Conservation (phyloP, 805 yeast genomes). For the Ogataea haglerorum region DNA sequence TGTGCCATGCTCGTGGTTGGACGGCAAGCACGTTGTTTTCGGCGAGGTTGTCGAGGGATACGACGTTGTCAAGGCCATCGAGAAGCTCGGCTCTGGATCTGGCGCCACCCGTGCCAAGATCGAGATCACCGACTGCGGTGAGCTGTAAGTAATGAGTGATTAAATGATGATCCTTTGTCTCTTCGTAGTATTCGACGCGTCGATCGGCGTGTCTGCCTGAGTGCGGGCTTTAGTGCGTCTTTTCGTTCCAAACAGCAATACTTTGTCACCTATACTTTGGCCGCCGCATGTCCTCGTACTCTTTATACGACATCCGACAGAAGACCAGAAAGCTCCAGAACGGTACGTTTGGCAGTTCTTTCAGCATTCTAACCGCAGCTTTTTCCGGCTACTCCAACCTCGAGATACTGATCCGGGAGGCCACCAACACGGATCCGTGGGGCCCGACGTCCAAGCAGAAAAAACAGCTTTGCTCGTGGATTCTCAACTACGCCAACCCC, state of each 20-base stretch:
- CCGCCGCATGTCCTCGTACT: slow-evolving; percentile 9
- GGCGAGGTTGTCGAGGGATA: slow-evolving; percentile 72
- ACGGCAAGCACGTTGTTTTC: slow-evolving; percentile 74
- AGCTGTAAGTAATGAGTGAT: slow-evolving; percentile 35
- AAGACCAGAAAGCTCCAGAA: slow-evolving; percentile 35
- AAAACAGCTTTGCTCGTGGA: slow-evolving; percentile 28
- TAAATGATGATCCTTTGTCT: not conserved
- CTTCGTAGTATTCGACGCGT: not conserved
- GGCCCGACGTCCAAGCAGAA: slow-evolving; percentile 47
- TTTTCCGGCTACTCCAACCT: slow-evolving; percentile 30
- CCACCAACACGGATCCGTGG: slow-evolving; percentile 52
- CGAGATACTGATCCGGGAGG: slow-evolving; percentile 37
- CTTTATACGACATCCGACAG: slow-evolving; percentile 29
- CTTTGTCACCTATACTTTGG: not conserved
- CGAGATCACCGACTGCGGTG: slow-evolving; percentile 57
- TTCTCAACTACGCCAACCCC: slow-evolving; percentile 15
- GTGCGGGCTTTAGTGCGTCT: not conserved
- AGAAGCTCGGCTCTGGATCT: slow-evolving; percentile 53
- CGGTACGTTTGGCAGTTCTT: slow-evolving; percentile 20
- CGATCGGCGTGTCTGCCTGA: slow-evolving; percentile 1
- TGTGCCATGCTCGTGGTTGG: slow-evolving; percentile 73
- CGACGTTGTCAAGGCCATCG: slow-evolving; percentile 78
- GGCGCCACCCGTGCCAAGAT: slow-evolving; percentile 52
- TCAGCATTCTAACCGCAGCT: slow-evolving; percentile 14
- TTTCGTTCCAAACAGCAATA: not conserved